Evolutionary conservation across 441 rosid genomes (phyloP).

Genomic region (Pelargonium citronellum): DNA sequence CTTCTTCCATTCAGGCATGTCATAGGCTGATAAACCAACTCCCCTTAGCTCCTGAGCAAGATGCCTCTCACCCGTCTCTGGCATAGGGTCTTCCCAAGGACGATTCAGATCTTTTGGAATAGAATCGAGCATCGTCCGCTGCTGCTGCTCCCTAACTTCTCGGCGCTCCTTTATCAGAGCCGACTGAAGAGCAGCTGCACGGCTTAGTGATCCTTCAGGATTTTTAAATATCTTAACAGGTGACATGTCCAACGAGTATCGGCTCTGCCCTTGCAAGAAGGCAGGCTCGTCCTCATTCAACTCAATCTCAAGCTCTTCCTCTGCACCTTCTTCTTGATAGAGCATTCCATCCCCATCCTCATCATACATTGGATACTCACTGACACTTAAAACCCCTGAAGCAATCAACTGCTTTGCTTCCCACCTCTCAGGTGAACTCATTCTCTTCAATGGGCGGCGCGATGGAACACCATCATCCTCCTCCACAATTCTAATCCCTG

Average conservation of each 20-base stretch:
- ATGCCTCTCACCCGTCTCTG: slow-evolving; percentile 88
- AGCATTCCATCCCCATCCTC: slow-evolving; percentile 76
- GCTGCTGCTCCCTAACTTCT: slow-evolving; percentile 80
- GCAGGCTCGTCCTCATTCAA: slow-evolving; percentile 83
- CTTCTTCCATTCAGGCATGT: slow-evolving; percentile 92
- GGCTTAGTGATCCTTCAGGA: slow-evolving; percentile 87
- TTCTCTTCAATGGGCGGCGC: slow-evolving; percentile 66
- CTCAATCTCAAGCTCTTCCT: slow-evolving; percentile 93
- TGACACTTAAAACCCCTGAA: slow-evolving; percentile 57
- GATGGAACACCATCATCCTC: slow-evolving; percentile 50
- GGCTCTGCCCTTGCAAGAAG: slow-evolving; percentile 75
- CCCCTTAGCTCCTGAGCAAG: slow-evolving; percentile 87
- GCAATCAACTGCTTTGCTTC: slow-evolving; percentile 84
- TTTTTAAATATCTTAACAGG: slow-evolving; percentile 87
- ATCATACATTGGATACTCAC: slow-evolving; percentile 65
- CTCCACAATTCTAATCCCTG: slow-evolving; percentile 59
- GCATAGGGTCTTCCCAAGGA: slow-evolving; percentile 92
- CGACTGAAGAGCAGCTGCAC: slow-evolving; percentile 86
- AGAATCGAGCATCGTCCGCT: slow-evolving; percentile 75
- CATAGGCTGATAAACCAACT: slow-evolving; percentile 73
- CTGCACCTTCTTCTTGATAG: slow-evolving; percentile 82
- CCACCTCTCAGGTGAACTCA: slow-evolving; percentile 89
- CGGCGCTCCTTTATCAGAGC: slow-evolving; percentile 80
- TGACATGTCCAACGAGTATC: slow-evolving; percentile 78
- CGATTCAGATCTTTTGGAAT: slow-evolving; percentile 86